Base-by-base conservation (phyloP, 2,329 filamentous ascomycete species). In the Boeremia exigua region DNA sequence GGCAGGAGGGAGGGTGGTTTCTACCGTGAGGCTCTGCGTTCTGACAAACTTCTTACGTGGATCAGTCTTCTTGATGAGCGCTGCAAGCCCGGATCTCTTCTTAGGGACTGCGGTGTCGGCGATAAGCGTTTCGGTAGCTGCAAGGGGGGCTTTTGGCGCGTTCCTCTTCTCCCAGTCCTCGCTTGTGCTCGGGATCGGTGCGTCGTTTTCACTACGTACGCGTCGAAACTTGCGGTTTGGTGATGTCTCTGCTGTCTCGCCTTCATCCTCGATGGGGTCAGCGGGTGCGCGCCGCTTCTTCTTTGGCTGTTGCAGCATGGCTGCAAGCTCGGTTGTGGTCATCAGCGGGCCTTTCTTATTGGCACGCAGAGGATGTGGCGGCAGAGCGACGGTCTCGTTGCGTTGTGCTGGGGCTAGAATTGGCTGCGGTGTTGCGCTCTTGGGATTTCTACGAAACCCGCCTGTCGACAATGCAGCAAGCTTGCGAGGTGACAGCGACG, bases 131-230 rank as follows among this genome's bases (percentile, higher is more conserved):
- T 40, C 54, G 2, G 8, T 37, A 19, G 48, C 36, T 12, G 53
- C 30, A 0, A 43, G 11, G 2, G 53, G 33, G 1, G 51, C 14
- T 17, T 60, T 69, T 4, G 63, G 55, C 4, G 70, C 17, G 47
- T 73, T 74, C 12, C 58, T 48, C 44, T 59, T 55, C 36, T 72
- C 72, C 73, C 73, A 74, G 7, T 64, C 64, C 2, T 65, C 62
- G 32, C 65, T 64, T 11, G 62, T 59, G 19, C 65, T 68, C 2
- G 71, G 69, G 14, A 74, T 70, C 0, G 69, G 69, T 2, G 70
- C 69, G 30, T 75, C 72, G 38, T 73, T 75, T 29, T 67, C 70
- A 43, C 68, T 71, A 23, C 66, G 54, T 1, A 71, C 66, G 30
- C 73, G 70, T 27, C 64, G 54, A 40, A 73, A 68, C 9, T 56